phyloP scores from a whole-genome alignment of 345 rosid species.

The Ceriops decandra region DNA sequence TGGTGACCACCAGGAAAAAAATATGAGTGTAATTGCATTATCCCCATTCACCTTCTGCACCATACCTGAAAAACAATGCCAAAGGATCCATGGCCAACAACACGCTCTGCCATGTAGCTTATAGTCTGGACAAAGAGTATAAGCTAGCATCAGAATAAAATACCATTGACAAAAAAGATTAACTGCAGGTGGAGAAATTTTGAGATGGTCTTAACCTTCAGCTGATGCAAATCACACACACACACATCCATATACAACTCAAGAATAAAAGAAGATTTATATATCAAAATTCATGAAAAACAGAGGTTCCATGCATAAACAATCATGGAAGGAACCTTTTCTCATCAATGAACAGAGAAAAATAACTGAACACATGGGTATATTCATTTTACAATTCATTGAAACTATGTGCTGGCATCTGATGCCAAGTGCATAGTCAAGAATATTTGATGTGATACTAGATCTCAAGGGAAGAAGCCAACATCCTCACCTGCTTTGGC shows the following conservation, averaged over 20 bases:
- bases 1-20: not conserved
- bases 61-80: conserved; percentile 95
- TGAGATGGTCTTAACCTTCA: not conserved
- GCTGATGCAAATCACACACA: not conserved
- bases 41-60: not conserved
- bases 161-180: not conserved
- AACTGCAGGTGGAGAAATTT: not conserved
- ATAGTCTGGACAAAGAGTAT: conserved; percentile 55
- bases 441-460: not conserved
- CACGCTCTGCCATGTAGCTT: conserved; percentile 99
- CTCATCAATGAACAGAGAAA: not conserved
- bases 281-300: not conserved
- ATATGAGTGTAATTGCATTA: not conserved
- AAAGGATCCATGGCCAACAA: conserved; percentile 95
- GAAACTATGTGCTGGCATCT: not conserved
- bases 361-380: not conserved
- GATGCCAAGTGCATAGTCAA: not conserved
- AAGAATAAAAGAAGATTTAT: not conserved
- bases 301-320: no score
- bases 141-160: conserved; percentile 6
- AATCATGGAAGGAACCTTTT: not conserved
- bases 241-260: not conserved
- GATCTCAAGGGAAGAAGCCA: not conserved
- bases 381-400: not conserved
- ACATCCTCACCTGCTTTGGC: conserved; percentile 73